A percentile compares a stretch with the other conserved stretches of the same genome.
Conservation (phyloP, 306 rosid genomes). For the Cicer chorassanicum region DNA sequence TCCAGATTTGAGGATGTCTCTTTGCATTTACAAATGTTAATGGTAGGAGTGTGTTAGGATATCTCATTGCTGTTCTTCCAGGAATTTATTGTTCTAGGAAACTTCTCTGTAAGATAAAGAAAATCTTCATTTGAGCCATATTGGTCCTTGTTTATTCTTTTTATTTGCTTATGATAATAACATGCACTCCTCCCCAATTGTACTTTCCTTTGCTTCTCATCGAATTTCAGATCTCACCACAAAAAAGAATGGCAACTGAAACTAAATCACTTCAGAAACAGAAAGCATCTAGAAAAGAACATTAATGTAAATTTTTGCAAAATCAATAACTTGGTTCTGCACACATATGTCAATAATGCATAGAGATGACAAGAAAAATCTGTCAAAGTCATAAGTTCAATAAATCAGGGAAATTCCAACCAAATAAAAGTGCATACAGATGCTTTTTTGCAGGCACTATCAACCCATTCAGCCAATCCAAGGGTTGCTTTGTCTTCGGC, state of each 20-base stretch:
- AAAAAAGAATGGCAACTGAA: constrained; percentile 20
- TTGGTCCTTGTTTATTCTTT: too few species aligned
- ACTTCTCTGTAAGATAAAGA: constrained; percentile 27
- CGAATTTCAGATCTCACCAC: neutral
- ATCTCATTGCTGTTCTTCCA: neutral
- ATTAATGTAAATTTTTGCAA: constrained; percentile 1
- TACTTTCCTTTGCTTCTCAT: constrained; percentile 10
- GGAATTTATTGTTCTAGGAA: constrained; percentile 2
- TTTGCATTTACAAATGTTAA: neutral
- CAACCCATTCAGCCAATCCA: constrained; percentile 99
- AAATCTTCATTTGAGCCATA: neutral
- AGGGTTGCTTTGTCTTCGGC: constrained; percentile 98
- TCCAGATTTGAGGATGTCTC: constrained; percentile 19
- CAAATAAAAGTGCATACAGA: constrained; percentile 65
- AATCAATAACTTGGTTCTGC: constrained; percentile 14
- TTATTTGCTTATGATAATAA: neutral
- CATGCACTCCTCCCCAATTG: constrained; percentile 3
- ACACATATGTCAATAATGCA: constrained; percentile 29
- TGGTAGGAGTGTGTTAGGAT: constrained; percentile 14
- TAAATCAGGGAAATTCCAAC: constrained; percentile 30
- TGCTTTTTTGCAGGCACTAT: constrained; percentile 76
- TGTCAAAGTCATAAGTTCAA: constrained; percentile 42
- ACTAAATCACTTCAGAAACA: constrained; percentile 12
- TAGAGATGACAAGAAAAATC: constrained; percentile 32
- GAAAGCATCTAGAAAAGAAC: neutral